Evolutionary conservation across 306 rosid species (phyloP).

Genomic region (Vigna nakashimae): DNA sequence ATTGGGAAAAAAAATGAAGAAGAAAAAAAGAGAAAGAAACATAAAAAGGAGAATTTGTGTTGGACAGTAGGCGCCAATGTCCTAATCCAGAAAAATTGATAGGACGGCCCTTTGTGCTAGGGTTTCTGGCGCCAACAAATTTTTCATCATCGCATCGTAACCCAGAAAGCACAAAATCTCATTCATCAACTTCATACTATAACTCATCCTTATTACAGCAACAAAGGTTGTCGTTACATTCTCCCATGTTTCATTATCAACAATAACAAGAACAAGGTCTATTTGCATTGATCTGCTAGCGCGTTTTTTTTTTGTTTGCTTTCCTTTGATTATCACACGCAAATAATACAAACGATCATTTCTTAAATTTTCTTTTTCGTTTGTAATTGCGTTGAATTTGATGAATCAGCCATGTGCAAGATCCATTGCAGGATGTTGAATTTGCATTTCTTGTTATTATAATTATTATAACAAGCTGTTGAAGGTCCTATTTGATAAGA

Average conservation of each 20-base stretch:
- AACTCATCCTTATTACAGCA: constrained; percentile 14
- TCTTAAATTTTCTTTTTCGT: constrained; percentile 29
- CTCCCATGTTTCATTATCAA: constrained; percentile 42
- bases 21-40: not conserved
- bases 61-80: constrained; percentile 44
- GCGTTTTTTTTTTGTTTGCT: constrained; percentile 37
- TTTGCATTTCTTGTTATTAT: constrained; percentile 4
- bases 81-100: constrained; percentile 36
- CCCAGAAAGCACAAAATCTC: not conserved
- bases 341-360: not conserved
- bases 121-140: constrained; percentile 42
- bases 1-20: not conserved
- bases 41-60: constrained; percentile 36
- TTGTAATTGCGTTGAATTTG: constrained; percentile 31
- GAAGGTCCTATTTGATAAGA: constrained; percentile 38
- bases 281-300: constrained; percentile 37
- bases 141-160: constrained; percentile 11
- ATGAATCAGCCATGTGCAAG: constrained; percentile 8
- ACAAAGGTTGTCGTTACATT: not conserved
- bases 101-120: constrained; percentile 48
- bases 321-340: constrained; percentile 61
- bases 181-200: constrained; percentile 17
- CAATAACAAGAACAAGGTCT: constrained; percentile 15
- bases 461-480: not conserved
- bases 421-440: not conserved